Percentiles rank a stretch among this genome's conserved stretches.
Evolutionary conservation across 2,329 filamentous ascomycete species (phyloP).

Genomic region (Hymenoscyphus albidus): DNA sequence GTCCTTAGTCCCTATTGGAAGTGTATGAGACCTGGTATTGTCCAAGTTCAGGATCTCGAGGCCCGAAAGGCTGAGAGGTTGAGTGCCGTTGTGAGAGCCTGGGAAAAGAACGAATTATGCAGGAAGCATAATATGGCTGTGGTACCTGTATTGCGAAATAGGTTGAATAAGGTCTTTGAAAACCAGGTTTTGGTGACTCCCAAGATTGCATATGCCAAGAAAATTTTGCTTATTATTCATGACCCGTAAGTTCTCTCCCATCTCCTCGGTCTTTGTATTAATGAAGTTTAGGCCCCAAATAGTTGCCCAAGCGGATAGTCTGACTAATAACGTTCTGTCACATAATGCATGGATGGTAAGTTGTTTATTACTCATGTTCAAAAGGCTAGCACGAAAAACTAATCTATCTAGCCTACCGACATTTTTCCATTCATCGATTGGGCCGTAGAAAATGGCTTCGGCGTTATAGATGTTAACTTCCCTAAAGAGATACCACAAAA

Average conservation of each 20-base stretch:
- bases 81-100: constrained; percentile 75
- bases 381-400: constrained; percentile 7
- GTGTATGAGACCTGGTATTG: constrained; percentile 71
- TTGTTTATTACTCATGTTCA: constrained; percentile 25
- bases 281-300: constrained; percentile 58
- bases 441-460: constrained; percentile 73
- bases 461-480: constrained; percentile 87
- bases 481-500: constrained; percentile 61
- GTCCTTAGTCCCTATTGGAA: constrained; percentile 75
- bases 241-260: constrained; percentile 62
- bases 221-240: constrained; percentile 81
- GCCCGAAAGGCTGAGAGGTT: constrained; percentile 58
- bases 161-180: constrained; percentile 72
- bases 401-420: constrained; percentile 65
- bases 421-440: constrained; percentile 79
- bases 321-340: constrained; percentile 70
- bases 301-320: constrained; percentile 60
- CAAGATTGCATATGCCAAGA: constrained; percentile 60
- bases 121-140: constrained; percentile 74
- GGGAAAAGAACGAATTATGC: constrained; percentile 68
- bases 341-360: constrained; percentile 88
- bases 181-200: constrained; percentile 83
- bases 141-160: constrained; percentile 72
- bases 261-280: constrained; percentile 21
- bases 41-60: constrained; percentile 50